Percentiles rank a stretch among this genome's conserved stretches.
Conservation (phyloP, 1,284 basidiomycete genomes). For the Coniophora puteana region DNA sequence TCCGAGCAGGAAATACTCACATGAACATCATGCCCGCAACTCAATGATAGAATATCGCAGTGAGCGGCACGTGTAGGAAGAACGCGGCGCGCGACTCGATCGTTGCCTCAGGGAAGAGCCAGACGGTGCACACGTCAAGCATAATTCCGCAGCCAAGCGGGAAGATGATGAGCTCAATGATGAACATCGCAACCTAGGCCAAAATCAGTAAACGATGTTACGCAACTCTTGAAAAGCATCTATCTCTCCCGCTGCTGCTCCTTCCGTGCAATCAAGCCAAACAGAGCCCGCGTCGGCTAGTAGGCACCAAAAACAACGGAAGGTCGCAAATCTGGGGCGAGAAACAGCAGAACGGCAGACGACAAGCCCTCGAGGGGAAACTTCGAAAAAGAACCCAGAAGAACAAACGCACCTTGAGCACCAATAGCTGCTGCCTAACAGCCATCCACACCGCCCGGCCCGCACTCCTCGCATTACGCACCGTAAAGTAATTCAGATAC, state of each 20-base stretch:
- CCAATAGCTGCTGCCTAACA: constrained; percentile 77
- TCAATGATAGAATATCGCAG: constrained; percentile 88
- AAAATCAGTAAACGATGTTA: background rate
- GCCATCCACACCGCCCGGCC: constrained; percentile 72
- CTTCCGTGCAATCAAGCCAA: too few relatives aligned
- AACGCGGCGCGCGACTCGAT: constrained; percentile 58
- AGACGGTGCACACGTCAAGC: constrained; percentile 80
- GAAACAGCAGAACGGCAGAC: too few relatives aligned
- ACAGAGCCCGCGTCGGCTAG: too few relatives aligned
- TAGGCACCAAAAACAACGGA: too few relatives aligned
- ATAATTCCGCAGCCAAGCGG: constrained; percentile 88
- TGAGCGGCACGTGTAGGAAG: constrained; percentile 68
- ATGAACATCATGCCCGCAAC: constrained; percentile 92
- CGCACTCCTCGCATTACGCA: constrained; percentile 66
- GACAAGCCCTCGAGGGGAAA: too few relatives aligned
- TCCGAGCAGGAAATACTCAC: too few relatives aligned
- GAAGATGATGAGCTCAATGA: constrained; percentile 86
- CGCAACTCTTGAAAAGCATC: too few relatives aligned
- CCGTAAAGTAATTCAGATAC: constrained; percentile 70
- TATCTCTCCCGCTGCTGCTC: too few relatives aligned
- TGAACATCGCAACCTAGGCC: constrained; percentile 78
- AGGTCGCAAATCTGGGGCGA: too few relatives aligned
- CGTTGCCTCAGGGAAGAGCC: constrained; percentile 77
- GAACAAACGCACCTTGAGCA: constrained; percentile 71
- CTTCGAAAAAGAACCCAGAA: too few relatives aligned